These are phyloP conservation scores for Nannochloropsis granulata DNA, from an alignment of 108 stramenopile species.

Conservation along the genomic window DNA sequence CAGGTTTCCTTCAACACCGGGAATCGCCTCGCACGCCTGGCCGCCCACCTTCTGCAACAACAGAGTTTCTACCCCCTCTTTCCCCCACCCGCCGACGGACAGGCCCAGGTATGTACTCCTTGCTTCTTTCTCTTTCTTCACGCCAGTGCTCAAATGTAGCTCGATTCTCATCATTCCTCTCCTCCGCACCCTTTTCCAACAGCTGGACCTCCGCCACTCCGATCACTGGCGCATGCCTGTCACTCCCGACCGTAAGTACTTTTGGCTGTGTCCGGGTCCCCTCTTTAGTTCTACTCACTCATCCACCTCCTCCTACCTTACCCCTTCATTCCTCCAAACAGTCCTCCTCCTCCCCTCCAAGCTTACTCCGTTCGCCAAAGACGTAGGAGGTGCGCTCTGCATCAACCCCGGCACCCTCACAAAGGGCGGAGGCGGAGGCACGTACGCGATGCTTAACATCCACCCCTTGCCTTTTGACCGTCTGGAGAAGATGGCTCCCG, in stretches of 20 bases:
- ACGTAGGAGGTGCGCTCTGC: constrained; percentile 46
- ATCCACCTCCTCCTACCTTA: neutral
- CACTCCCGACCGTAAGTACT: constrained; percentile 49
- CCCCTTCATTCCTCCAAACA: neutral
- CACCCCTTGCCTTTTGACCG: constrained; percentile 50
- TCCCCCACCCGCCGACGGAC: constrained; percentile 45
- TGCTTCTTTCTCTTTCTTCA: neutral
- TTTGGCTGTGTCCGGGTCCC: neutral
- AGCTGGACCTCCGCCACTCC: constrained; percentile 61
- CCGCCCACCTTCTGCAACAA: constrained; percentile 72
- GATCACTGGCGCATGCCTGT: constrained; percentile 57
- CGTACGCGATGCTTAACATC: constrained; percentile 64
- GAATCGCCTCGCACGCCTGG: constrained; percentile 60
- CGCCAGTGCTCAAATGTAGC: neutral
- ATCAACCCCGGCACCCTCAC: constrained; percentile 72
- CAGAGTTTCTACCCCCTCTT: constrained; percentile 85
- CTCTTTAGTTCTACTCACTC: neutral
- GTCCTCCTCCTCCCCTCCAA: constrained; percentile 76
- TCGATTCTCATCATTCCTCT: neutral
- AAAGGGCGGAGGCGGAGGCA: constrained; percentile 69
- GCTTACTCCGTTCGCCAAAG: constrained; percentile 57
- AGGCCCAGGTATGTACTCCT: neutral
- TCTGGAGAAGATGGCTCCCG: constrained; percentile 38
- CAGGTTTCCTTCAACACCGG: constrained; percentile 1
- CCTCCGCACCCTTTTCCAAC: neutral